Base-by-base conservation (phyloP, 2,329 filamentous ascomycete species). In the Penicillium sp. region DNA sequence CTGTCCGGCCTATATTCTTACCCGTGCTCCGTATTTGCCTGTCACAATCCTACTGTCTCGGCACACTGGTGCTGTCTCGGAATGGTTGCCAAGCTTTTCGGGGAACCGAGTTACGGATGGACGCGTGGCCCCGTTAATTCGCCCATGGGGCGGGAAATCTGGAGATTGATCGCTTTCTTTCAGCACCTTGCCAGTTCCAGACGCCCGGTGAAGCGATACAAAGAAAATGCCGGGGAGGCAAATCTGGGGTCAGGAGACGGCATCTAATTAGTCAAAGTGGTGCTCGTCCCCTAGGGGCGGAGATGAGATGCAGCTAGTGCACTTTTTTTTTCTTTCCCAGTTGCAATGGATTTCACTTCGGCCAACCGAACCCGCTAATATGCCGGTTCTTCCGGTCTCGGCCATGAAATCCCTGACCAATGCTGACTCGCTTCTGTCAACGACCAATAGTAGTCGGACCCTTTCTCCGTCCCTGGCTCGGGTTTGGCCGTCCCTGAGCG, bases 181-280 rank as follows among this genome's bases (percentile, higher is more conserved):
- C 27, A 46, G 24, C 29, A 45, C 53, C 49, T 55, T 55, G 16
- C 59, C 57, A 52, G 57, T 64, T 62, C 49, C 55, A 62, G 59
- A 60, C 35, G 39, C 27, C 48, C 62, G 60, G 62, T 62, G 60
- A 21, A 54, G 16, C 42, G 45, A 19, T 9, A 29, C 8, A 21
- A 11, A 7, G 0, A 2, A 51, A 49, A 35, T 49, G 24, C 27
- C 37, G 57, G 57, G 55, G 57, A 57, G 21, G 44, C 22, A 62
- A 58, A 62, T 54, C 57, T 52, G 61, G 57, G 59, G 49, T 48
- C 27, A 19, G 19, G n/a, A 22, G 19, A 35, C 46, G 48, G 48
- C 16, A 37, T 37, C 24, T 26, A 14, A 42, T 50, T 39, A 13
- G 11, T 13, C 47, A 4, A n/a, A n/a, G 27, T 13, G 26, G 29